A percentile compares a stretch with the other conserved stretches of the same genome.
Evolutionary conservation across 2,329 filamentous ascomycete species (phyloP).

Genomic region (Colletotrichum cordylinicola): DNA sequence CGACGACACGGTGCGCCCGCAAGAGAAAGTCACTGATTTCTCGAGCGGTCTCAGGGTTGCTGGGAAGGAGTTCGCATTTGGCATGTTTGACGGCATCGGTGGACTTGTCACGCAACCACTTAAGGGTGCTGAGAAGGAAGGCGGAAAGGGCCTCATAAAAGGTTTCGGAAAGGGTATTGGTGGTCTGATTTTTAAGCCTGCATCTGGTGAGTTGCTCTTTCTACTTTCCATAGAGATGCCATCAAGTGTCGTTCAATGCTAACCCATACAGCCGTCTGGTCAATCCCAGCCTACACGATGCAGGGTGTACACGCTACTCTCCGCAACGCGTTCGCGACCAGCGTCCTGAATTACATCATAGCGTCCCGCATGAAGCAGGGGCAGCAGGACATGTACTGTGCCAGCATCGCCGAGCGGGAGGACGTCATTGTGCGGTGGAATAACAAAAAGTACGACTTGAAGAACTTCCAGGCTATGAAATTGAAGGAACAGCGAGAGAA

Average conservation of each 20-base stretch:
- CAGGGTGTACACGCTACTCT: slow-evolving; percentile 83
- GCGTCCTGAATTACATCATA: slow-evolving; percentile 80
- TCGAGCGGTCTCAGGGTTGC: slow-evolving; percentile 79
- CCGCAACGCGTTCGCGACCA: slow-evolving; percentile 71
- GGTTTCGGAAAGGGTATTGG: slow-evolving; percentile 85
- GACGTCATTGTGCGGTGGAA: slow-evolving; percentile 73
- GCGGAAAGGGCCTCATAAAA: slow-evolving; percentile 70
- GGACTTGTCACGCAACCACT: slow-evolving; percentile 82
- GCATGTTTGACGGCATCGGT: slow-evolving; percentile 81
- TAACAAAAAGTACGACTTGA: slow-evolving; percentile 63
- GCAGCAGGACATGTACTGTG: slow-evolving; percentile 64
- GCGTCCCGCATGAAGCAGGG: slow-evolving; percentile 79
- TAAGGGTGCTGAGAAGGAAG: slow-evolving; percentile 58
- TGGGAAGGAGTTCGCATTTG: slow-evolving; percentile 77
- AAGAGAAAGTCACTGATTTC: slow-evolving; percentile 79
- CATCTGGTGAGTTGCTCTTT: slow-evolving; percentile 63
- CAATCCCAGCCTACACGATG: slow-evolving; percentile 80
- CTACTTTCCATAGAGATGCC: not conserved
- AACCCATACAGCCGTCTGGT: slow-evolving; percentile 60
- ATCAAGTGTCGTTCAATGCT: not conserved
- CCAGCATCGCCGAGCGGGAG: slow-evolving; percentile 63
- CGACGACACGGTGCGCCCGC: slow-evolving; percentile 80
- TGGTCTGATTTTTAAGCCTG: slow-evolving; percentile 82
- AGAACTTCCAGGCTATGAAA: slow-evolving; percentile 62
- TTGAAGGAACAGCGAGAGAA: slow-evolving; percentile 47